Evolutionary conservation across 2,329 filamentous ascomycete species (phyloP).

Genomic region (Cercospora zeina): DNA sequence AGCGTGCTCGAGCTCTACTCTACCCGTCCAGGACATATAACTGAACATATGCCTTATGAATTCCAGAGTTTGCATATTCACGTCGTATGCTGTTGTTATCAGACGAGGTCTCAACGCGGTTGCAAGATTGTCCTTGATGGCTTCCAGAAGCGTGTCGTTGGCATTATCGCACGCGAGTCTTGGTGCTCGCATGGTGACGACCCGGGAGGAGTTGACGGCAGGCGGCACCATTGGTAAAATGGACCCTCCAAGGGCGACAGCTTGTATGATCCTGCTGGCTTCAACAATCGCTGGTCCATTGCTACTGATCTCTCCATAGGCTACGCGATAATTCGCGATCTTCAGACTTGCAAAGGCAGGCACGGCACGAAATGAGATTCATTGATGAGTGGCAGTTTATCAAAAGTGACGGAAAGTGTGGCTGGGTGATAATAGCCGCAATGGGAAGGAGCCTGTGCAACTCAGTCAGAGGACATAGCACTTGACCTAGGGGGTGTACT

Average conservation of each 20-base stretch:
- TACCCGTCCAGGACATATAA: slow-evolving; percentile 3
- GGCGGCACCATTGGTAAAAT: slow-evolving; percentile 21
- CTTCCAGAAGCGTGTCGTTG: not conserved
- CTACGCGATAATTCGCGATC: too few species aligned
- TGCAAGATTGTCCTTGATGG: not conserved
- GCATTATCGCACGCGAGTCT: slow-evolving; percentile 11
- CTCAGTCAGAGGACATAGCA: too few species aligned
- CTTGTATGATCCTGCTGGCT: slow-evolving; percentile 1
- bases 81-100: too few species aligned
- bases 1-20: too few species aligned
- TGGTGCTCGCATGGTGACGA: not conserved
- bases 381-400: not conserved
- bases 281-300: not conserved
- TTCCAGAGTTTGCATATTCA: too few species aligned
- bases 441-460: slow-evolving; percentile 8
- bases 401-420: slow-evolving; percentile 10
- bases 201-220: slow-evolving; percentile 13
- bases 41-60: slow-evolving; percentile 15
- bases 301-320: too few species aligned
- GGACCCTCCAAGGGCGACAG: not conserved
- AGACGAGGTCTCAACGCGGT: not conserved
- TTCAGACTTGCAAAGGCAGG: slow-evolving; percentile 13
- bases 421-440: slow-evolving; percentile 15
- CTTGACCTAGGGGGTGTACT: too few species aligned
- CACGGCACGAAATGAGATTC: slow-evolving; percentile 2